These are phyloP conservation scores for Stagonosporopsis cucurbitacearum DNA, from an alignment of 2,329 filamentous ascomycete species.

Conservation along the genomic window DNA sequence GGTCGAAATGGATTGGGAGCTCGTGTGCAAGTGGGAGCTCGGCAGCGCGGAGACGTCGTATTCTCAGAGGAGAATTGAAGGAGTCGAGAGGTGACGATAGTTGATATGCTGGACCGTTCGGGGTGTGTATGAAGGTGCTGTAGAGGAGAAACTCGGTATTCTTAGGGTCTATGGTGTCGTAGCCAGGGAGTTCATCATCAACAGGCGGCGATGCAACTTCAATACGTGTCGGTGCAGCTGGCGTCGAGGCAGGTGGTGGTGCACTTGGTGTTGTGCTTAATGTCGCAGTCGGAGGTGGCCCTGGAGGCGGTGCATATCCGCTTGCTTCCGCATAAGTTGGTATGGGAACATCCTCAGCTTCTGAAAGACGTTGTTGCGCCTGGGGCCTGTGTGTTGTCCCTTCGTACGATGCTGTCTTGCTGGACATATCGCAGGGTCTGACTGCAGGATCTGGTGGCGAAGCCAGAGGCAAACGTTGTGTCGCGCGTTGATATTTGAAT, in stretches of 20 bases:
- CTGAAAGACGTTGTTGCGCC: constrained; percentile 12
- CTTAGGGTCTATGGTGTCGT: constrained; percentile 23
- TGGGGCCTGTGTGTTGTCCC: constrained; percentile 11
- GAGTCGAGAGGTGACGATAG: constrained; percentile 24
- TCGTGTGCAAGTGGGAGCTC: constrained; percentile 20
- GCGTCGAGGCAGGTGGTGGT: constrained; percentile 3
- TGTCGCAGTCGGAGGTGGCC: constrained; percentile 1
- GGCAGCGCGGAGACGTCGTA: constrained; percentile 25
- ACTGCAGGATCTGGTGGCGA: not conserved
- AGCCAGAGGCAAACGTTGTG: not conserved
- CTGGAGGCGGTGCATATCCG: constrained; percentile 10
- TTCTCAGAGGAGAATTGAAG: constrained; percentile 22
- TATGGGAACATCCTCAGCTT: constrained; percentile 12
- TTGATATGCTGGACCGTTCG: constrained; percentile 26
- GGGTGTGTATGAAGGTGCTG: constrained; percentile 30
- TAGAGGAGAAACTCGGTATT: constrained; percentile 26
- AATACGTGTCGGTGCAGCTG: not conserved
- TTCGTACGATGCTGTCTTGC: constrained; percentile 14
- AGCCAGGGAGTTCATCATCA: constrained; percentile 23
- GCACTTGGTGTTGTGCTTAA: not conserved
- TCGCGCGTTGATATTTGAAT: not conserved
- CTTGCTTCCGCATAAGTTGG: constrained; percentile 18
- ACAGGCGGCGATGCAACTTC: constrained; percentile 4
- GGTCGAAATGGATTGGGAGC: constrained; percentile 24
- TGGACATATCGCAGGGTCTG: not conserved